Evolutionary conservation across 441 rosid genomes (phyloP).

Genomic region (Populus hybrid): DNA sequence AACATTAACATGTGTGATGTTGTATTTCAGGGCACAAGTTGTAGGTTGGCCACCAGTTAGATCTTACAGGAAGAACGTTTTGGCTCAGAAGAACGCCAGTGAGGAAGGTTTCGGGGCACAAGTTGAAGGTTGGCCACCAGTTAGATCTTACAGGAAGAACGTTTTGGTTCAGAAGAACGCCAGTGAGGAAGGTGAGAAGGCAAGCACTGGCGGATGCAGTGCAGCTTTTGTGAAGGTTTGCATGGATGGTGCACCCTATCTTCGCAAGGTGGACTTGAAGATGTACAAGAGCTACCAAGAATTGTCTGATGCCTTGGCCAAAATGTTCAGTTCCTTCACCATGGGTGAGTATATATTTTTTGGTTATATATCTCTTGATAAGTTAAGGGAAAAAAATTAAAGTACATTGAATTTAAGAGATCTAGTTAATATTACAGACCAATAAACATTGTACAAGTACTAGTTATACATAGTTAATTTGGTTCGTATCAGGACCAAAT

Average conservation of each 20-base stretch:
- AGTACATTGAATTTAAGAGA: not conserved
- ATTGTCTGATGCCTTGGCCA: conserved; percentile 80
- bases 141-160: conserved; percentile 88
- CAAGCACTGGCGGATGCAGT: conserved; percentile 15
- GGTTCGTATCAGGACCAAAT: too few species aligned
- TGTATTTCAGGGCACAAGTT: conserved; percentile 69
- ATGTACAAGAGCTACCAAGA: conserved; percentile 82
- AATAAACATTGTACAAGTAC: not conserved
- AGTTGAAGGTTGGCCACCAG: conserved; percentile 99
- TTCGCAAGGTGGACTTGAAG: conserved; percentile 94
- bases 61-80: conserved; percentile 80
- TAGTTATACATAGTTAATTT: too few species aligned
- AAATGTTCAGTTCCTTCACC: conserved; percentile 97
- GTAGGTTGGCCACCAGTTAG: conserved; percentile 99
- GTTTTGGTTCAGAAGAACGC: conserved; percentile 63
- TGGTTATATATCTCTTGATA: not conserved
- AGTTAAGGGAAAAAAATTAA: not conserved
- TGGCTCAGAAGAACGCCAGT: conserved; percentile 57
- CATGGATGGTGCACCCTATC: conserved; percentile 96
- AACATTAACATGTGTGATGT: not conserved
- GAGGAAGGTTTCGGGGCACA: conserved; percentile 53
- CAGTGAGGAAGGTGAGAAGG: conserved; percentile 41
- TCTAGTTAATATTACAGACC: not conserved
- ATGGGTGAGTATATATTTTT: conserved; percentile 49
- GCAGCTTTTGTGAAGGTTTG: conserved; percentile 86